phyloP scores from a whole-genome alignment of 1,284 basidiomycete genomes.

The Cryptococcus wingfieldii region DNA sequence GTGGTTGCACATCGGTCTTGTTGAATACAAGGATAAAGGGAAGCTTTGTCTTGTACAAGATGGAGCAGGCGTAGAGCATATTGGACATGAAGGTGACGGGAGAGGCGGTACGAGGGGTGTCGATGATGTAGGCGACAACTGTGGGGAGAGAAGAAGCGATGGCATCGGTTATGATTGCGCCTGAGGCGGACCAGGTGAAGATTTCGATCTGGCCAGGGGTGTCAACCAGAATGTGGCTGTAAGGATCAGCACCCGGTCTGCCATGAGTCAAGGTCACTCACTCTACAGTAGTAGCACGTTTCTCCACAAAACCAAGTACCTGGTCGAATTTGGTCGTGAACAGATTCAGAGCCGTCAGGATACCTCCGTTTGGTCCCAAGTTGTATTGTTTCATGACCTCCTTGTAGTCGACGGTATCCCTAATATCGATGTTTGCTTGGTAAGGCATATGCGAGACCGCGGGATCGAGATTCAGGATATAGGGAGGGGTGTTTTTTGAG shows the following conservation, averaged over 20 bases:
- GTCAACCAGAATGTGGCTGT: slow-evolving; percentile 87
- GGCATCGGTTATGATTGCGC: slow-evolving; percentile 98
- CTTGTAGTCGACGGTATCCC: slow-evolving; percentile 95
- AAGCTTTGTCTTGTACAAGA: slow-evolving; percentile 95
- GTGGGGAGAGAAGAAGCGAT: slow-evolving; percentile 88
- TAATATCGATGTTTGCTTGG: slow-evolving; percentile 94
- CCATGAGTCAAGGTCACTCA: slow-evolving; percentile 50
- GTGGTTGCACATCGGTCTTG: slow-evolving; percentile 84
- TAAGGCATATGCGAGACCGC: slow-evolving; percentile 88
- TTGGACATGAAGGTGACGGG: slow-evolving; percentile 99
- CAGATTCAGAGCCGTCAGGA: slow-evolving; percentile 91
- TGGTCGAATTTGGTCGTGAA: slow-evolving; percentile 99
- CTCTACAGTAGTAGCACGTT: slow-evolving; percentile 81
- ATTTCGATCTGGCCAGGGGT: slow-evolving; percentile 99
- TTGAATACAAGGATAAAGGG: slow-evolving; percentile 99
- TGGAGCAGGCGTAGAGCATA: slow-evolving; percentile 99
- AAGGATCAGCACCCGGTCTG: background rate
- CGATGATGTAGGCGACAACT: slow-evolving; percentile 94
- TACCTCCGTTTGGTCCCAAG: slow-evolving; percentile 95
- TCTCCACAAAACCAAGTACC: slow-evolving; percentile 87
- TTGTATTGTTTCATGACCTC: slow-evolving; percentile 99
- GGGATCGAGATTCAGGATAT: slow-evolving; percentile 96
- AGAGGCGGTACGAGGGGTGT: slow-evolving; percentile 89
- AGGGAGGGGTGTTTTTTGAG: slow-evolving; percentile 62
- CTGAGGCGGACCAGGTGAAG: slow-evolving; percentile 99